Evolutionary conservation across 2,329 filamentous ascomycete genomes (phyloP).

Genomic region (Decorospora gaudefroyi): DNA sequence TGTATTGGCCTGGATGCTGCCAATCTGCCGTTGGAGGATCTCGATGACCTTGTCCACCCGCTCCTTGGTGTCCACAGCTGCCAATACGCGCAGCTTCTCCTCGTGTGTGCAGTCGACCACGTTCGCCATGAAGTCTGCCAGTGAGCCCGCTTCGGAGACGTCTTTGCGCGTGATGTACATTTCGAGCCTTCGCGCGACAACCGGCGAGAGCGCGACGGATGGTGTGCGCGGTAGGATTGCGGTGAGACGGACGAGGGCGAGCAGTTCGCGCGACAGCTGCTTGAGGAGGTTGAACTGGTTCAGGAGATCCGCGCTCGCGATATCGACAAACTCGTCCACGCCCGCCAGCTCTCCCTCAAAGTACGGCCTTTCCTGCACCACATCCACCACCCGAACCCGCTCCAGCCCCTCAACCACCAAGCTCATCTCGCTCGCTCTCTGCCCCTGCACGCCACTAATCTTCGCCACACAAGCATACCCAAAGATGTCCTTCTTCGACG

Average conservation of each 20-base stretch:
- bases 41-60: slow-evolving; percentile 82
- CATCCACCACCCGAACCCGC: slow-evolving; percentile 73
- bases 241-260: slow-evolving; percentile 81
- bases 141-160: slow-evolving; percentile 75
- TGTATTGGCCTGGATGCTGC: slow-evolving; percentile 82
- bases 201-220: slow-evolving; percentile 71
- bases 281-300: slow-evolving; percentile 80
- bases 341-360: slow-evolving; percentile 80
- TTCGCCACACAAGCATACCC: slow-evolving; percentile 73
- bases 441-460: slow-evolving; percentile 56
- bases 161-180: slow-evolving; percentile 84
- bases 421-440: slow-evolving; percentile 65
- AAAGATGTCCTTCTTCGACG: slow-evolving; percentile 68
- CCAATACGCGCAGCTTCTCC: slow-evolving; percentile 85
- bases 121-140: slow-evolving; percentile 97
- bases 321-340: slow-evolving; percentile 64
- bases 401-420: slow-evolving; percentile 84
- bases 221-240: slow-evolving; percentile 77
- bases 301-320: slow-evolving; percentile 59
- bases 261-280: slow-evolving; percentile 80
- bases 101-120: slow-evolving; percentile 85
- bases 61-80: slow-evolving; percentile 77
- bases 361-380: slow-evolving; percentile 78
- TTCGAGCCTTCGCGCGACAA: slow-evolving; percentile 85
- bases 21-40: slow-evolving; percentile 79